A percentile compares a stretch with the other conserved stretches of the same genome.
These are phyloP conservation scores for Cryptococcus maquisensis DNA, from an alignment of 1,284 basidiomycete species.

Conservation along the genomic window DNA sequence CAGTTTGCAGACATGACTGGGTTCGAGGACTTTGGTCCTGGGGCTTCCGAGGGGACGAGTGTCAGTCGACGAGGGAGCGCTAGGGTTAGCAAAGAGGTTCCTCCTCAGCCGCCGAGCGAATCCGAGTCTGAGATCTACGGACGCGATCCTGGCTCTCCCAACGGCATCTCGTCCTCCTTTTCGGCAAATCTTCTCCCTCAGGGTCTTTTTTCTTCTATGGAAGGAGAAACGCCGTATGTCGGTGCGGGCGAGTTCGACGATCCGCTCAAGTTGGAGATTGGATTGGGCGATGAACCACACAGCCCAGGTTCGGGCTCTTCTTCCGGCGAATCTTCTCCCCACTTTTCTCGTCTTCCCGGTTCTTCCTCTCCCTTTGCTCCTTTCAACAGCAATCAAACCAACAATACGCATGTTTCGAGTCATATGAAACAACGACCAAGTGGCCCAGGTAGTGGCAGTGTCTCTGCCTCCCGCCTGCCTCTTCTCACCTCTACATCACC, in stretches of 20 bases:
- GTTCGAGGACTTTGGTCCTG: conserved; percentile 50
- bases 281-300: not conserved
- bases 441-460: not conserved
- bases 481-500: not conserved
- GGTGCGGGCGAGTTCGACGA: conserved; percentile 23
- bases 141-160: conserved; percentile 46
- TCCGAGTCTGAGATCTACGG: conserved; percentile 32
- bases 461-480: not conserved
- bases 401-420: not conserved
- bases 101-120: conserved; percentile 19
- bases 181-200: conserved; percentile 46
- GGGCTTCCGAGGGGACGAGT: conserved; percentile 11
- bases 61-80: conserved; percentile 2
- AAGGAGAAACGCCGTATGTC: conserved; percentile 42
- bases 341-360: not conserved
- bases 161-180: conserved; percentile 47
- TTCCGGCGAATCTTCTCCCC: conserved; percentile 3
- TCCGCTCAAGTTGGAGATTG: conserved; percentile 18
- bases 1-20: conserved; percentile 34
- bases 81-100: not conserved
- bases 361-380: not conserved
- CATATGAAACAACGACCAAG: not conserved
- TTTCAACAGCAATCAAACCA: not conserved
- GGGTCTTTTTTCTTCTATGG: conserved; percentile 47
- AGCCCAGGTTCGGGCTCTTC: conserved; percentile 1